Evolutionary conservation across 768 basidiomycete species (phyloP), one percentile per base, ranked within the genome.

Genomic region (Termitomyces sp.): DNA sequence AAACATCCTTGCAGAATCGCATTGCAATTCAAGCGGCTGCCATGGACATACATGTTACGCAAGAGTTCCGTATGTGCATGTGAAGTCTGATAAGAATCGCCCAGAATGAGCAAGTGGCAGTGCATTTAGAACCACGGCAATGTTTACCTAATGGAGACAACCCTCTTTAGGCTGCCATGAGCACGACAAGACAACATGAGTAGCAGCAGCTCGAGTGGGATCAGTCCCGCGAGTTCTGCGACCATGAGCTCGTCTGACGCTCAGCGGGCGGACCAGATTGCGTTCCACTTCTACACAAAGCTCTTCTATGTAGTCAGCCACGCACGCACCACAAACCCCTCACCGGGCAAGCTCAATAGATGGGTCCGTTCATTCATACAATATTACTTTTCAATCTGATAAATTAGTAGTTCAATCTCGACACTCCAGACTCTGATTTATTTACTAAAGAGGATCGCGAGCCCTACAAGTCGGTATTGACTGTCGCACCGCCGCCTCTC

Each of bases 251-350:
- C 75, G 63, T 71, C 74, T 70, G 77, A 77, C 61, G 70, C 67
- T 54, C 76, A 77, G 63, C 91, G 85, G 78, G 88, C 90, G 64
- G 90, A 93, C 80, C 89, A 91, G 79, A 93, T 93, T 67, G 88
- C 88, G 51, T 86, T 86, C 72, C 85, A 86, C 71, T 85, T 91
- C 73, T 92, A 90, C 75, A 84, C 86, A 53, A 93, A 93, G 77
- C 84, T 93, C 55, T 84, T 83, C 70, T 85, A 88, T 67, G 81
- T 90, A 65, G 79, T 93, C 63, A 81, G 85, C 70, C 77, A 89
- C 69, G 88, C 90, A 14, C 78, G 91, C 60, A 78, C 85, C n/a
- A 87, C 88, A 46, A 70, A 61, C 71, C 1, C 71, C 64, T 58
- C 63, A 66, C 35, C 75, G 72, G 61, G 75, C 41, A 90, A 82